Conservation (phyloP, 1,139 yeast genomes). For the Kazachstania sp. region DNA sequence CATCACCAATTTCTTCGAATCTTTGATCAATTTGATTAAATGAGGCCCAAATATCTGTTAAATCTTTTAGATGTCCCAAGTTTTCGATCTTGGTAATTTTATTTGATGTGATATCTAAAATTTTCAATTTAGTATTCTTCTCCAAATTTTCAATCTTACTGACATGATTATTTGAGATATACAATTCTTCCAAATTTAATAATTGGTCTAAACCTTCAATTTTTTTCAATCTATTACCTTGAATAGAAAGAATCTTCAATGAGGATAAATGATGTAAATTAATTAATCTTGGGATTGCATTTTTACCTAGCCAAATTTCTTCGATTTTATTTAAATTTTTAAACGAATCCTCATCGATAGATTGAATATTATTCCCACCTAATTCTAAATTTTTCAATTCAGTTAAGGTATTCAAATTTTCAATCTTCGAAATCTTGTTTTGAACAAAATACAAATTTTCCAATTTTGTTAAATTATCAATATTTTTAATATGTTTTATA, state of each 20-base stretch:
- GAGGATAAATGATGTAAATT: conserved; percentile 56
- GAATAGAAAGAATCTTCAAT: conserved; percentile 74
- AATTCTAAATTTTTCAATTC: conserved; percentile 70
- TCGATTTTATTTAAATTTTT: conserved; percentile 46
- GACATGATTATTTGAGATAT: conserved; percentile 80
- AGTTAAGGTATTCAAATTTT: conserved; percentile 50
- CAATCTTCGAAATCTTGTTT: conserved; percentile 70
- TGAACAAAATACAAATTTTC: conserved; percentile 78
- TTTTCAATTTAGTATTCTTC: conserved; percentile 54
- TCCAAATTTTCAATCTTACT: conserved; percentile 71
- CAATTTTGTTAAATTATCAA: conserved; percentile 54
- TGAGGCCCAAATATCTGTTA: conserved; percentile 94
- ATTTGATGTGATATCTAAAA: conserved; percentile 78
- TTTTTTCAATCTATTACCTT: conserved; percentile 71
- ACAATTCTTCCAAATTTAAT: conserved; percentile 70
- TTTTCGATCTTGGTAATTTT: conserved; percentile 53
- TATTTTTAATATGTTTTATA: conserved; percentile 76
- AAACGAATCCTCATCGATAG: conserved; percentile 42
- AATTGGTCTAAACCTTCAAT: conserved; percentile 75
- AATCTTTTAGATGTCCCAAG: conserved; percentile 50
- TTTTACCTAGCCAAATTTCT: conserved; percentile 91
- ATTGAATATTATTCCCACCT: conserved; percentile 79
- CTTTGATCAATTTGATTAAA: conserved; percentile 54
- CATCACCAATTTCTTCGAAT: conserved; percentile 60
- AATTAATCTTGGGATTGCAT: conserved; percentile 58